phyloP scores from a whole-genome alignment of 805 yeast species.

The Pichia phayaonensis region DNA sequence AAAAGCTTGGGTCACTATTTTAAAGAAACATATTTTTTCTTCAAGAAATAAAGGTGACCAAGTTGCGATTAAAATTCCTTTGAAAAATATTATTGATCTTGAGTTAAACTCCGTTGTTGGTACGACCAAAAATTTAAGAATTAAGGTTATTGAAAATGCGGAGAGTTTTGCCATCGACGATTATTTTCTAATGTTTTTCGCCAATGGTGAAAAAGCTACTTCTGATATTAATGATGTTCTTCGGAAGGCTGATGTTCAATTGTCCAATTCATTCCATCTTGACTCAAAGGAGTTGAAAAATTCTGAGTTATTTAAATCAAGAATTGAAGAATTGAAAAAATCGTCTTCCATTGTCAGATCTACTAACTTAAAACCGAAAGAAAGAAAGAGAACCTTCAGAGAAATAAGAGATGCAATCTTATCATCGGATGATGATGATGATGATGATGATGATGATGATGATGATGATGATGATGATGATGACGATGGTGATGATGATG shows the following conservation, averaged over 20 bases:
- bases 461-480: neutral
- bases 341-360: conserved; percentile 22
- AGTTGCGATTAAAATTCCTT: conserved; percentile 71
- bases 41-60: conserved; percentile 62
- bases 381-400: neutral
- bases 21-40: conserved; percentile 73
- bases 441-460: conserved; percentile 1
- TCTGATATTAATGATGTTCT: conserved; percentile 34
- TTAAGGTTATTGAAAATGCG: conserved; percentile 54
- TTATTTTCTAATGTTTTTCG: conserved; percentile 61
- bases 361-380: conserved; percentile 11
- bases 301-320: conserved; percentile 18
- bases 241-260: conserved; percentile 25
- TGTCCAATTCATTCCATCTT: conserved; percentile 11
- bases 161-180: conserved; percentile 56
- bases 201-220: conserved; percentile 38
- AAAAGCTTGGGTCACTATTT: conserved; percentile 65
- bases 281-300: conserved; percentile 20
- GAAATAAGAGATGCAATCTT: conserved; percentile 1
- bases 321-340: conserved; percentile 18
- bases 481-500: neutral
- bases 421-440: conserved; percentile 12
- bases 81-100: conserved; percentile 55
- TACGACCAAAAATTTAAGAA: conserved; percentile 44
- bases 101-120: conserved; percentile 52